Conservation (phyloP, 2,329 filamentous ascomycete genomes). For the Drechslerella dactyloides region DNA sequence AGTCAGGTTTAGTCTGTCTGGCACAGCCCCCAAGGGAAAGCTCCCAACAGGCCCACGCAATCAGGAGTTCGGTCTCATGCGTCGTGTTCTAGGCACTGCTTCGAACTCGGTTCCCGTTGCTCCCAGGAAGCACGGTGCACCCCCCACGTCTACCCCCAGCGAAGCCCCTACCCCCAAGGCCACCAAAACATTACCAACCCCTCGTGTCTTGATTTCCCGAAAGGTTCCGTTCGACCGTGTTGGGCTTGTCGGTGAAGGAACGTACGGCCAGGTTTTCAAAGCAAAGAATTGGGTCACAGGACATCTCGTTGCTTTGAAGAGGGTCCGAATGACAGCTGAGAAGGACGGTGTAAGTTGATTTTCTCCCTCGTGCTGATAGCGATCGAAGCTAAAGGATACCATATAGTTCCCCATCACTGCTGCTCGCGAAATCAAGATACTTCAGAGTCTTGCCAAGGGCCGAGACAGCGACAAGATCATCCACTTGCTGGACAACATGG, state of each 20-base stretch:
- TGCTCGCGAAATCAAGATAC: slow-evolving; percentile 85
- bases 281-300: slow-evolving; percentile 91
- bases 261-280: slow-evolving; percentile 92
- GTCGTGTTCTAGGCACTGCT: slow-evolving; percentile 32
- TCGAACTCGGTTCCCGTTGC: slow-evolving; percentile 45
- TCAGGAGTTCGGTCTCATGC: slow-evolving; percentile 35
- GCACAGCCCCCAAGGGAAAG: slow-evolving; percentile 22
- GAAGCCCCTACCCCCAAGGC: slow-evolving; percentile 13
- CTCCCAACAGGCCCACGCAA: slow-evolving; percentile 38
- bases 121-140: slow-evolving; percentile 21
- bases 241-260: slow-evolving; percentile 55
- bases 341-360: slow-evolving; percentile 67
- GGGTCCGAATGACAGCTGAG: slow-evolving; percentile 92
- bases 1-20: slow-evolving; percentile 36
- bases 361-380: slow-evolving; percentile 52
- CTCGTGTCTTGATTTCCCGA: slow-evolving; percentile 44
- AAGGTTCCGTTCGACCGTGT: slow-evolving; percentile 53
- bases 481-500: slow-evolving; percentile 88
- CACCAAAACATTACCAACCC: slow-evolving; percentile 10
- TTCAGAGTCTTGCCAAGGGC: slow-evolving; percentile 81
- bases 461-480: slow-evolving; percentile 69
- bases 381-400: slow-evolving; percentile 48
- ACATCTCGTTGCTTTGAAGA: slow-evolving; percentile 81
- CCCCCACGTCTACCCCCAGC: slow-evolving; percentile 6
- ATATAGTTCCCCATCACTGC: slow-evolving; percentile 81